Evolutionary conservation across 2,329 filamentous ascomycete species (phyloP).

Genomic region (Penicillium sp.): DNA sequence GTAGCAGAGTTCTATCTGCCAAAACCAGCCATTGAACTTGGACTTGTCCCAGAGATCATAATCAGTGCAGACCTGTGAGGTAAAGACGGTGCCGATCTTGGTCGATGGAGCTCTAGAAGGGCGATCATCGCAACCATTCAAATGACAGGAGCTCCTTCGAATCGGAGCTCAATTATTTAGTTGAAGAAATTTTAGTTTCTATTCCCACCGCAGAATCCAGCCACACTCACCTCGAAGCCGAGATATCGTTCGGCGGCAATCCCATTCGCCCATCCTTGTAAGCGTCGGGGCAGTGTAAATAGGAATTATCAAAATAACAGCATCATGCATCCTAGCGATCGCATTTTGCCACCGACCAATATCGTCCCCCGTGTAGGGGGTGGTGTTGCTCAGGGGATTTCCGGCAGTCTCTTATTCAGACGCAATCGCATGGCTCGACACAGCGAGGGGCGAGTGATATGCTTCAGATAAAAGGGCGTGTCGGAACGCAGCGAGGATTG

Average conservation of each 20-base stretch:
- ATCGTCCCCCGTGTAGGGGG: not conserved
- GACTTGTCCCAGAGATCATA: not conserved
- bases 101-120: conserved; percentile 6
- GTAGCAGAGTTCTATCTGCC: not conserved
- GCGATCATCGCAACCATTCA: conserved; percentile 6
- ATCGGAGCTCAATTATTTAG: conserved; percentile 2
- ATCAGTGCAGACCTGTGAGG: not conserved
- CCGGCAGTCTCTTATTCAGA: not conserved
- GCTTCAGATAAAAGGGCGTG: not conserved
- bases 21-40: not conserved
- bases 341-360: conserved; percentile 4
- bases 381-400: conserved; percentile 5
- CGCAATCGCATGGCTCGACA: not conserved
- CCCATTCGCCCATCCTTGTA: not conserved
- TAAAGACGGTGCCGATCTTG: not conserved
- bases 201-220: not conserved
- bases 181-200: not conserved
- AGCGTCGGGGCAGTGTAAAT: not conserved
- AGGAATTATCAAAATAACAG: not conserved
- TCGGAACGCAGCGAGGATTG: conserved; percentile 9
- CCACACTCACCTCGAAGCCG: not conserved
- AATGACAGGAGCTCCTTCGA: conserved; percentile 5
- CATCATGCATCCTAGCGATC: conserved; percentile 1
- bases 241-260: not conserved
- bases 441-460: conserved; percentile 4